Conservation (phyloP, 2,329 filamentous ascomycete genomes). For the Alternaria rosae region DNA sequence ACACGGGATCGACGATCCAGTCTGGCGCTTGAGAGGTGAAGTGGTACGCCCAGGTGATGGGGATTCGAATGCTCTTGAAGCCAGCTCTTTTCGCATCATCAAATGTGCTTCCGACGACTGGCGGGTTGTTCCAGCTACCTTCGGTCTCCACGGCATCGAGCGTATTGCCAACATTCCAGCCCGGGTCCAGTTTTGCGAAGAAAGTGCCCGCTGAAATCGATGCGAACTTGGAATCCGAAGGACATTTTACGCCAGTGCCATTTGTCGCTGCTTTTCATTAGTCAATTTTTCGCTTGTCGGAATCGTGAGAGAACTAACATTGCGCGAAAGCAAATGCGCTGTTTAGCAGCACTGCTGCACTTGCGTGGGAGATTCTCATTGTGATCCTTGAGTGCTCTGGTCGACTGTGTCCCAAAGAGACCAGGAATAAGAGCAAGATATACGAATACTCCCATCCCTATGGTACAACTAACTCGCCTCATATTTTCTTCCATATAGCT, state of each 20-base stretch:
- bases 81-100: constrained; percentile 61
- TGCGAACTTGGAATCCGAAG: constrained; percentile 51
- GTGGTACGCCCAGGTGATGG: constrained; percentile 67
- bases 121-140: constrained; percentile 66
- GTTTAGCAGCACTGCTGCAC: constrained; percentile 23
- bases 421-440: constrained; percentile 1
- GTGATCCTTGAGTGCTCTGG: not conserved
- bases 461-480: not conserved
- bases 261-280: constrained; percentile 13
- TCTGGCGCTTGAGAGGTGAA: constrained; percentile 60
- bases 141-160: constrained; percentile 65
- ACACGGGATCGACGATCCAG: constrained; percentile 62
- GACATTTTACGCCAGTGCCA: constrained; percentile 43
- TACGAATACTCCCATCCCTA: not conserved
- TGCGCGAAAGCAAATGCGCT: constrained; percentile 21
- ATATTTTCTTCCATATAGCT: constrained; percentile 4
- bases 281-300: not conserved
- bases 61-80: constrained; percentile 66
- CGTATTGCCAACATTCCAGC: constrained; percentile 69
- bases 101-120: constrained; percentile 60
- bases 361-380: constrained; percentile 10
- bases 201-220: constrained; percentile 57
- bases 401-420: not conserved
- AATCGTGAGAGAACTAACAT: constrained; percentile 1
- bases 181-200: constrained; percentile 59